Percentiles rank a stretch among this genome's conserved stretches.
phyloP scores from a whole-genome alignment of 1,284 basidiomycete genomes.

The Lignosus rhinocerotis region DNA sequence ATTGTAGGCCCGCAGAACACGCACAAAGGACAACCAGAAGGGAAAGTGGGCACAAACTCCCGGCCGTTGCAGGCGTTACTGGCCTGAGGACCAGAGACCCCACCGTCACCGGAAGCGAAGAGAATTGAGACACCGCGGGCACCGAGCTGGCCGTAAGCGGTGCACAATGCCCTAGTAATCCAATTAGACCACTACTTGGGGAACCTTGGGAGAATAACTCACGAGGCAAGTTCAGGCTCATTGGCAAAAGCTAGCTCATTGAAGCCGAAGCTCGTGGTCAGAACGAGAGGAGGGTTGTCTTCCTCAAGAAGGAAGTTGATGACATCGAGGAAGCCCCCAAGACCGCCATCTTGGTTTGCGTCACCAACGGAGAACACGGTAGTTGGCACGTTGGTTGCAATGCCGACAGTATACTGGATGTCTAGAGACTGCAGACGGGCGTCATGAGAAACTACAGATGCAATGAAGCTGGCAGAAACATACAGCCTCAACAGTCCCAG shows the following conservation, averaged over 20 bases:
- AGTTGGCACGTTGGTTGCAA: constrained; percentile 50
- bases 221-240: constrained; percentile 48
- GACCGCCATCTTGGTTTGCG: constrained; percentile 23
- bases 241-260: constrained; percentile 50
- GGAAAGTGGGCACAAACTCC: constrained; percentile 67
- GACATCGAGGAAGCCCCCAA: constrained; percentile 32
- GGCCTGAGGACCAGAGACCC: constrained; percentile 62
- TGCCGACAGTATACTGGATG: constrained; percentile 61
- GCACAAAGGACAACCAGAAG: constrained; percentile 55
- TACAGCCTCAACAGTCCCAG: constrained; percentile 23
- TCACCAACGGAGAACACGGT: constrained; percentile 25
- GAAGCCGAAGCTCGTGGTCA: constrained; percentile 53
- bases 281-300: constrained; percentile 34
- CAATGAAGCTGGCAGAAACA: constrained; percentile 6
- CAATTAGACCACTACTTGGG: background rate
- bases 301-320: constrained; percentile 34
- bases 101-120: constrained; percentile 65
- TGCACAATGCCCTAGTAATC: constrained; percentile 21
- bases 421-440: constrained; percentile 45
- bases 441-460: background rate
- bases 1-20: constrained; percentile 39
- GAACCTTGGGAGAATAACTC: constrained; percentile 42
- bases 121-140: constrained; percentile 59
- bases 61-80: constrained; percentile 42
- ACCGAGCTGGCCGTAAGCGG: constrained; percentile 47